These are phyloP conservation scores for Acanthochlamys bracteata DNA, from an alignment of 106 monocot genomes.

Conservation along the genomic window DNA sequence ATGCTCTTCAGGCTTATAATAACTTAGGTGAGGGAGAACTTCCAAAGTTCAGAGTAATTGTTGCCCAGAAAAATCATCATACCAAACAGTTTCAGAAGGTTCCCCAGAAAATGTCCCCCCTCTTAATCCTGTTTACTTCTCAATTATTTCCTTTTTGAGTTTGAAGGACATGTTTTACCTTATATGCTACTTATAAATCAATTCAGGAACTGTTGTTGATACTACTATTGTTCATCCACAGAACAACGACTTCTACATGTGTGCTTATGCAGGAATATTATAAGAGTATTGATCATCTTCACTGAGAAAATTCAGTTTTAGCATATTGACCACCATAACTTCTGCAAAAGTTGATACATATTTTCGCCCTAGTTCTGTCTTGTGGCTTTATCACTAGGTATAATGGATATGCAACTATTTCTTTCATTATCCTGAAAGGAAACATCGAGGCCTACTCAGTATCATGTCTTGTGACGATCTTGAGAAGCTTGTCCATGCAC, in stretches of 20 bases:
- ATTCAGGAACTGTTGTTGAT: slow-evolving; percentile 63
- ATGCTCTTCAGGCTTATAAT: slow-evolving; percentile 38
- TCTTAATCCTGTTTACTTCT: slow-evolving; percentile 18
- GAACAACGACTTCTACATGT: slow-evolving; percentile 85
- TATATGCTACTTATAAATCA: too few relatives aligned
- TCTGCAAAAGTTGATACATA: too few relatives aligned
- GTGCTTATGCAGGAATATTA: slow-evolving; percentile 71
- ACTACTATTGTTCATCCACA: slow-evolving; percentile 59
- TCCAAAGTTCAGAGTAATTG: slow-evolving; percentile 61
- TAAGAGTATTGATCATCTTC: slow-evolving; percentile 17
- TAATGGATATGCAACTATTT: background rate
- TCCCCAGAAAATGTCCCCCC: slow-evolving; percentile 66
- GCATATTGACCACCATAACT: too few relatives aligned
- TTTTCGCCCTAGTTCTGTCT: too few relatives aligned
- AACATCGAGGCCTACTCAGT: slow-evolving; percentile 68
- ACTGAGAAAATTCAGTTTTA: too few relatives aligned
- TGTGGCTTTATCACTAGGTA: too few relatives aligned
- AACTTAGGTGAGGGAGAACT: slow-evolving; percentile 35
- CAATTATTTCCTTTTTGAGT: background rate
- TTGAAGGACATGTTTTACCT: background rate
- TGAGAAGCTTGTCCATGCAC: slow-evolving; percentile 57
- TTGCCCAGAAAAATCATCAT: slow-evolving; percentile 77
- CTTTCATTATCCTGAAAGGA: slow-evolving; percentile 25
- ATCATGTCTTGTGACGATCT: slow-evolving; percentile 74
- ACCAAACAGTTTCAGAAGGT: slow-evolving; percentile 55